Conservation (phyloP, 805 yeast species). For the Wickerhamomyces tratensis region DNA sequence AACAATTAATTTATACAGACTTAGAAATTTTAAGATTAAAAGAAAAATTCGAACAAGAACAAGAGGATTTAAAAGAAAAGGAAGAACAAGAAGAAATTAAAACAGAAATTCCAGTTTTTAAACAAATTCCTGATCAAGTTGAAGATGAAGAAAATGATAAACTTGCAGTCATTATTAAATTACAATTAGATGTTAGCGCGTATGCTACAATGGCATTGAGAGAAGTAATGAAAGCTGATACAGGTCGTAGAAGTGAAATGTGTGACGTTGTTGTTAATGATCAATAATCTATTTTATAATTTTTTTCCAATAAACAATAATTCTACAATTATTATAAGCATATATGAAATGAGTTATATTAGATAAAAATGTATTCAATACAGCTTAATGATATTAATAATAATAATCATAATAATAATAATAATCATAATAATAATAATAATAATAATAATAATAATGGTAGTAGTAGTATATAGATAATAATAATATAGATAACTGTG, state of each 20-base stretch:
- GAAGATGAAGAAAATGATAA: slow-evolving; percentile 33
- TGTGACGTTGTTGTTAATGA: slow-evolving; percentile 26
- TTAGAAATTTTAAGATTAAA: slow-evolving; percentile 38
- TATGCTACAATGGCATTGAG: slow-evolving; percentile 98
- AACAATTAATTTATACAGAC: slow-evolving; percentile 75
- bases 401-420: no score
- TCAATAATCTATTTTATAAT: not conserved
- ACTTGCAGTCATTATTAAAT: slow-evolving; percentile 62
- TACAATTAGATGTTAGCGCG: slow-evolving; percentile 77
- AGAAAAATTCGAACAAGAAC: slow-evolving; percentile 21
- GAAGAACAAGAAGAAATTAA: slow-evolving; percentile 12
- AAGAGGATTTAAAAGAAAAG: slow-evolving; percentile 3
- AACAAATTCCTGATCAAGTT: slow-evolving; percentile 18
- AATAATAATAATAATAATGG: no score
- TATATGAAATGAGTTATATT: no score
- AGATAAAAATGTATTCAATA: no score
- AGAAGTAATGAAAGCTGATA: slow-evolving; percentile 76
- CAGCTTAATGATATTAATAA: no score
- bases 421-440: no score
- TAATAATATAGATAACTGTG: no score
- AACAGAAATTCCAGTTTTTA: slow-evolving; percentile 5
- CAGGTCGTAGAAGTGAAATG: slow-evolving; percentile 43
- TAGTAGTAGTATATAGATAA: no score
- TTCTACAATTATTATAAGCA: no score
- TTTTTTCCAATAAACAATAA: no score